Conservation (phyloP, 306 rosid species). For the Prunus salicina region DNA sequence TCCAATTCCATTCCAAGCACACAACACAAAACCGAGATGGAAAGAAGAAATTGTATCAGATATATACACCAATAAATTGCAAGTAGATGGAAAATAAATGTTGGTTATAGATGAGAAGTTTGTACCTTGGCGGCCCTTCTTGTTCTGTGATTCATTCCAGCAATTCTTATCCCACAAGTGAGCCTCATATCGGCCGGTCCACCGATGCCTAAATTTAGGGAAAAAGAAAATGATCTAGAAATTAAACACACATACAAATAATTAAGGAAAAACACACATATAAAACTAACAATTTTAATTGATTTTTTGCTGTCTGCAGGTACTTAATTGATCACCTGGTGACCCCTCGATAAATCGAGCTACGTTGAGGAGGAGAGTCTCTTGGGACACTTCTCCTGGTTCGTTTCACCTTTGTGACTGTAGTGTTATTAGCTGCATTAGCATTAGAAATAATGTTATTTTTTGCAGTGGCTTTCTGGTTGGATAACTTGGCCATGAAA, state of each 20-base stretch:
- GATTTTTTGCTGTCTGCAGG: not conserved
- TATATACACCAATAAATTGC: not conserved
- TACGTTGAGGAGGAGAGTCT: conserved; percentile 74
- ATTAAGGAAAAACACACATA: not conserved
- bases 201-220: conserved; percentile 48
- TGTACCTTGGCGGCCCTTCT: conserved; percentile 80
- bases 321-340: conserved; percentile 41
- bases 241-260: not conserved
- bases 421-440: not conserved
- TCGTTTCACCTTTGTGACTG: conserved; percentile 42
- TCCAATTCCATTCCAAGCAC: not conserved
- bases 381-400: conserved; percentile 64
- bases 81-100: not conserved
- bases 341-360: conserved; percentile 78
- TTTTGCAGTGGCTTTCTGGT: conserved; percentile 25
- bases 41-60: not conserved
- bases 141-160: conserved; percentile 81
- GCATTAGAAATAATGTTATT: not conserved
- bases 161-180: conserved; percentile 90
- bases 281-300: not conserved
- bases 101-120: not conserved
- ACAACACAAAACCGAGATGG: not conserved
- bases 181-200: conserved; percentile 91
- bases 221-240: not conserved
- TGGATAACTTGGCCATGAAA: conserved; percentile 57